These are phyloP conservation scores for Monosporascus sp. DNA, from an alignment of 2,329 filamentous ascomycete species.

Conservation along the genomic window DNA sequence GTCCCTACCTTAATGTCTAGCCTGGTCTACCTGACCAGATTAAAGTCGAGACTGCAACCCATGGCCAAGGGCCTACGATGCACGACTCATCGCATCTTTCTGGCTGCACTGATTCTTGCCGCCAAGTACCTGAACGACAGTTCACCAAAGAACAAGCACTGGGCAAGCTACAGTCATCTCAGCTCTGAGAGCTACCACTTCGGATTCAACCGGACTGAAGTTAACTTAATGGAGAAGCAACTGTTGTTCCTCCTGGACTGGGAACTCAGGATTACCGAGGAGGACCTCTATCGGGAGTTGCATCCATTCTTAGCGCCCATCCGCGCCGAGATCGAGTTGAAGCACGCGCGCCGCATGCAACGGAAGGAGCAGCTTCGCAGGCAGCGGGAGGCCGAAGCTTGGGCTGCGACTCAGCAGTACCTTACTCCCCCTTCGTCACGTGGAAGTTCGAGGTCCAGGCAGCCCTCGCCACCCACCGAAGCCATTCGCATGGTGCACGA, in stretches of 20 bases:
- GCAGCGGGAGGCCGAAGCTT: constrained; percentile 37
- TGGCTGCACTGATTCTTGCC: constrained; percentile 76
- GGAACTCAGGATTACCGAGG: constrained; percentile 79
- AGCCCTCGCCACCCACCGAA: constrained; percentile 32
- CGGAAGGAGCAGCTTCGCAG: constrained; percentile 35
- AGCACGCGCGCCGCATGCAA: constrained; percentile 45
- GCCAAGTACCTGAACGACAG: constrained; percentile 99
- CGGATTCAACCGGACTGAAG: constrained; percentile 89
- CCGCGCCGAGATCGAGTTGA: constrained; percentile 51
- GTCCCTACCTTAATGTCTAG: constrained; percentile 96
- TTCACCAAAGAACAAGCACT: constrained; percentile 99
- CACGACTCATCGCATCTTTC: constrained; percentile 96
- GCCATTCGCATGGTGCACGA: constrained; percentile 33
- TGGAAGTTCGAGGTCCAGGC: constrained; percentile 32
- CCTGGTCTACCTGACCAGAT: constrained; percentile 82
- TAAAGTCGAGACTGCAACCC: constrained; percentile 80
- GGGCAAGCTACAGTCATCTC: constrained; percentile 87
- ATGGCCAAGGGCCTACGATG: constrained; percentile 95
- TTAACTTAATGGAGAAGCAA: constrained; percentile 99
- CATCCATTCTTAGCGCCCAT: constrained; percentile 86
- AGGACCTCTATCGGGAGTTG: constrained; percentile 82
- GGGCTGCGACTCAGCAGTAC: constrained; percentile 32
- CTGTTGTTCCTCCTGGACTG: constrained; percentile 90
- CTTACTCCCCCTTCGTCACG: constrained; percentile 42
- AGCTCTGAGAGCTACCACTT: constrained; percentile 62